phyloP scores from a whole-genome alignment of 2,329 filamentous ascomycete species.

The Claviceps purpurea region DNA sequence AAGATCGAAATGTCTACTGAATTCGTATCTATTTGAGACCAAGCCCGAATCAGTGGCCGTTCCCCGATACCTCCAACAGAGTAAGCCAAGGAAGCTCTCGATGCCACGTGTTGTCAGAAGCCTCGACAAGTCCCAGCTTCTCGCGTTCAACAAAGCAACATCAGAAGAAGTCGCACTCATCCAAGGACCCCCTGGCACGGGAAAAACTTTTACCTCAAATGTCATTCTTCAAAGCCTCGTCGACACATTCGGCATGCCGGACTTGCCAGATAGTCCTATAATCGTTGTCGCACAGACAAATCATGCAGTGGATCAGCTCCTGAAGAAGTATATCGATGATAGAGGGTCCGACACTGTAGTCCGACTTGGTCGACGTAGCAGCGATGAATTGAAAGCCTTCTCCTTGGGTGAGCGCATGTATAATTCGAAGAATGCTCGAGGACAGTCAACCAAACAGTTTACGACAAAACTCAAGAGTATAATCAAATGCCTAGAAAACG shows the following conservation, averaged over 20 bases:
- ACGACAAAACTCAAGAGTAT: conserved; percentile 5
- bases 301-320: conserved; percentile 74
- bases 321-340: conserved; percentile 42
- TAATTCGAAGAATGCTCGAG: conserved; percentile 18
- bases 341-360: conserved; percentile 39
- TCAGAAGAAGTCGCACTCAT: conserved; percentile 61
- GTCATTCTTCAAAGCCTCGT: conserved; percentile 38
- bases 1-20: conserved; percentile 37
- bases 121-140: conserved; percentile 59
- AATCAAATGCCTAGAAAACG: conserved; percentile 4
- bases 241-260: conserved; percentile 27
- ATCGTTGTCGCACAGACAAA: conserved; percentile 81
- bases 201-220: conserved; percentile 73
- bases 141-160: conserved; percentile 55
- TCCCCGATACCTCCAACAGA: conserved; percentile 16
- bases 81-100: background rate
- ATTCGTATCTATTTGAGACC: conserved; percentile 44
- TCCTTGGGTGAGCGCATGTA: conserved; percentile 27
- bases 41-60: conserved; percentile 17
- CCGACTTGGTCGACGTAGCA: conserved; percentile 50
- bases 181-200: conserved; percentile 65
- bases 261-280: conserved; percentile 37
- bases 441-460: background rate
- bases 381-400: conserved; percentile 54
- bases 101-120: conserved; percentile 11